phyloP scores from a whole-genome alignment of 139 green algal species.

The Tetradesmus lagerheimii region DNA sequence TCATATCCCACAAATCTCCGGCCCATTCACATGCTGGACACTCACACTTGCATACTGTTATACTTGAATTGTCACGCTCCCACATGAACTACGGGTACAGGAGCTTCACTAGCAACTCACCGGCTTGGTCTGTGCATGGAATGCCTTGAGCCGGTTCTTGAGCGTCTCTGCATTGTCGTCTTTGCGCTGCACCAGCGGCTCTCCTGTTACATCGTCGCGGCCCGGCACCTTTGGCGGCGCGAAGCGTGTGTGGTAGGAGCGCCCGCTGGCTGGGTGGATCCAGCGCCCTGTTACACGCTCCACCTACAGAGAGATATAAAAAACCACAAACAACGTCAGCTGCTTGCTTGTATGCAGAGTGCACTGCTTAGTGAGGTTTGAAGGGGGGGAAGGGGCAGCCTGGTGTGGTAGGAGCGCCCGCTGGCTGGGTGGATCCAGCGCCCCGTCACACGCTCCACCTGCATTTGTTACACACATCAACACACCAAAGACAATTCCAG shows the following conservation, averaged over 20 bases:
- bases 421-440: slow-evolving; percentile 91
- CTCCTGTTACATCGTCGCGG: slow-evolving; percentile 81
- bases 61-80: too few relatives aligned
- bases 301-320: slow-evolving; percentile 53
- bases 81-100: too few relatives aligned
- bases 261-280: slow-evolving; percentile 92
- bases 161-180: slow-evolving; percentile 99
- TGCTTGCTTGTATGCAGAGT: too few relatives aligned
- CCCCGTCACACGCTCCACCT: slow-evolving; percentile 95
- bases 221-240: slow-evolving; percentile 50
- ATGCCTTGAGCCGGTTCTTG: slow-evolving; percentile 89
- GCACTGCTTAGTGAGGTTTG: too few relatives aligned
- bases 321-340: slow-evolving; percentile 64
- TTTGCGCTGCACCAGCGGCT: slow-evolving; percentile 96
- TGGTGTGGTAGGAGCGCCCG: slow-evolving; percentile 96
- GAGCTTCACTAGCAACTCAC: slow-evolving; percentile 48
- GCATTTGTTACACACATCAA: background rate
- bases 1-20: too few relatives aligned
- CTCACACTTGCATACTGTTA: too few relatives aligned
- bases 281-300: slow-evolving; percentile 85
- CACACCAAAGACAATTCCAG: background rate
- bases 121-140: slow-evolving; percentile 93
- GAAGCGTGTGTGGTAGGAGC: slow-evolving; percentile 95
- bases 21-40: too few relatives aligned
- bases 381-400: slow-evolving; percentile 95